Evolutionary conservation across 78 protist genomes (phyloP), one percentile per base, ranked within the genome.

Genomic region (Dictyostelium citrinum): DNA sequence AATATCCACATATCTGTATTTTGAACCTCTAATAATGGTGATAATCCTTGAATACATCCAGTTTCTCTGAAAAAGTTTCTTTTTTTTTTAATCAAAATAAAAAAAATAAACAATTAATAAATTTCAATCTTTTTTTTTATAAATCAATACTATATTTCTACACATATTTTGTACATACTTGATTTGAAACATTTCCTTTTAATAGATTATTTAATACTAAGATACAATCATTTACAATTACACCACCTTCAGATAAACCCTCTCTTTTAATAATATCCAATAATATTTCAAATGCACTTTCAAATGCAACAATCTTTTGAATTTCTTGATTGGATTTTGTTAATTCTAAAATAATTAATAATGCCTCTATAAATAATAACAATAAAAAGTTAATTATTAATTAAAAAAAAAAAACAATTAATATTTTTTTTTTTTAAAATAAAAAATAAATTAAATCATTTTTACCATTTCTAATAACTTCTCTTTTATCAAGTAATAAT

Each of bases 301-400:
- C 95, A 81, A 91, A 91, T 22, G 95, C 95, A 27, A 91, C 77
- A 67, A 91, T 91, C 91, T 91, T 91, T 81, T 91, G 95, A 39
- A 91, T 78, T 46, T 91, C 95, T 58, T 91, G 95, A 49, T 83
- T 84, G 20, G 95, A 91, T 51, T 51, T 74, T 35, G 90, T 84
- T 8, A 91, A 70, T 24, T 83, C 91, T 3, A 51, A 27, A 22
- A 91, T 49, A 61, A 91, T 75, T 31, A 91, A 39, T 31, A 91
- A 60, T 33, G 83, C 46, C 60, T 88, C 83, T 77, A 75, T 8
- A 41, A 6, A 16, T 31, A 4, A 39, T 5, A 41, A 75, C 5
- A 41, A 20, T 41, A 74, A 74, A n/a, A n/a, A n/a, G n/a, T n/a
- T 74, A 5, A 22, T 74, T 74, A 20, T 14, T n/a, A n/a, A 20